Base-by-base conservation (phyloP, 2,329 filamentous ascomycete genomes). In the Aspergillus ibericus region DNA sequence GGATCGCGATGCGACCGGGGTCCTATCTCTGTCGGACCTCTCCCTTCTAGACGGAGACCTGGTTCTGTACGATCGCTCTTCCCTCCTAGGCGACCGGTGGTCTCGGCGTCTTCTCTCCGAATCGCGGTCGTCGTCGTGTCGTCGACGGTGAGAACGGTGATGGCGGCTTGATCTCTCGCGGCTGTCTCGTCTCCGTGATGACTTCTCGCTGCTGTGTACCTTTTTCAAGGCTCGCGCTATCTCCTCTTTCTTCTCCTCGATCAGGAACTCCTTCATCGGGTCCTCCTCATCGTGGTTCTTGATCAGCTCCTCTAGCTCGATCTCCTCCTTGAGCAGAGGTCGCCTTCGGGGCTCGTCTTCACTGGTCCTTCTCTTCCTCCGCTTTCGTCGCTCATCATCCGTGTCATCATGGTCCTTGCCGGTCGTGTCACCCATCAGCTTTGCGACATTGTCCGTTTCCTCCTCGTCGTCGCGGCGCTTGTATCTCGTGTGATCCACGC, bases 401-500 rank as follows among this genome's bases (percentile, higher is more conserved):
- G 72, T 72, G 76, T 58, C 63, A 59, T 58, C 67, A 29, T 25
- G 53, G 35, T 62, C 61, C 36, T 53, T 66, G 42, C 55, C 56
- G 68, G 71, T 51, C 65, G 75, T 49, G 80, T 81, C 70, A 83
- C 82, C 65, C 78, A 81, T 68, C 78, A 74, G 50, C 66, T 64
- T 65, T 44, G 79, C 77, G 75, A 78, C 72, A 86, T 84, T 67
- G 63, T 80, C 73, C 44, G 77, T 79, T 49, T 79, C 80, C 34
- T 79, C 78, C 55, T 81, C 79, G 53, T 93, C 92, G 56, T 97
- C 93, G 65, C 88, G 88, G 47, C 86, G 82, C 80, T 96, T 96
- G 77, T 99, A 99, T 54, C 93, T 82, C 25, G 92, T 91, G 76
- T 99, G 95, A 73, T 99, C 95, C 12, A 99, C 95, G 59, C 90